Percentiles rank a stretch among this genome's conserved stretches.
Conservation (phyloP, 257 asterid genomes). For the Henckelia pumila region DNA sequence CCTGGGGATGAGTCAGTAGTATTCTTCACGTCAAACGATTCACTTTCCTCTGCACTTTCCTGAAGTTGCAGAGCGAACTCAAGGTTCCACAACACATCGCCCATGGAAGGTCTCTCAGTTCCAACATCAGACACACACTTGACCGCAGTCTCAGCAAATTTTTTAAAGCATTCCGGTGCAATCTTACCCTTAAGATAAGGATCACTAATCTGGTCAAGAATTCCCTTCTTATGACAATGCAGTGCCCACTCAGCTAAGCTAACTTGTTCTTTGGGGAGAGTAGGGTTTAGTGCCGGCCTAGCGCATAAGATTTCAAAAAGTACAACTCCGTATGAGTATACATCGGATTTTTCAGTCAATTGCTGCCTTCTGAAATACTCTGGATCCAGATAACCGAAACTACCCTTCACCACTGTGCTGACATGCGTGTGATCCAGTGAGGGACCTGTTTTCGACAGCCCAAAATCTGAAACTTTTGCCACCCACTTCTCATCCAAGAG, state of each 20-base stretch:
- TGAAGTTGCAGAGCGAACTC: slow-evolving; percentile 90
- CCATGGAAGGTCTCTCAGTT: slow-evolving; percentile 85
- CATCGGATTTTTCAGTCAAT: slow-evolving; percentile 80
- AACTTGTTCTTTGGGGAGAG: slow-evolving; percentile 84
- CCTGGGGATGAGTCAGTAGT: slow-evolving; percentile 51
- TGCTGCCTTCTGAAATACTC: slow-evolving; percentile 89
- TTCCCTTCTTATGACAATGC: slow-evolving; percentile 78
- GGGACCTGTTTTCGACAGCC: slow-evolving; percentile 86
- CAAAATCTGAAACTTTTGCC: slow-evolving; percentile 88
- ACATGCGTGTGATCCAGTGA: slow-evolving; percentile 84
- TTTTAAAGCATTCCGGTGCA: slow-evolving; percentile 86
- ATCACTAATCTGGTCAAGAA: slow-evolving; percentile 64
- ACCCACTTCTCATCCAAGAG: slow-evolving; percentile 89
- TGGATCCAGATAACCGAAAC: slow-evolving; percentile 89
- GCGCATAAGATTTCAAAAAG: slow-evolving; percentile 84
- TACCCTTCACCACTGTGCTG: slow-evolving; percentile 84
- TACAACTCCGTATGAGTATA: slow-evolving; percentile 75
- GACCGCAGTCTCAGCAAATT: slow-evolving; percentile 81
- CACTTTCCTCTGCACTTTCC: slow-evolving; percentile 88
- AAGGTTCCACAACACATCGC: slow-evolving; percentile 91
- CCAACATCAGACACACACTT: slow-evolving; percentile 84
- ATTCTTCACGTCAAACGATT: slow-evolving; percentile 49
- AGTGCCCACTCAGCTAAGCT: slow-evolving; percentile 91
- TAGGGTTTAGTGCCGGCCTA: slow-evolving; percentile 74
- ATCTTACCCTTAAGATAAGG: slow-evolving; percentile 90